Conservation (phyloP, 148 eudicot genomes). For the Rhododendron simsii region DNA sequence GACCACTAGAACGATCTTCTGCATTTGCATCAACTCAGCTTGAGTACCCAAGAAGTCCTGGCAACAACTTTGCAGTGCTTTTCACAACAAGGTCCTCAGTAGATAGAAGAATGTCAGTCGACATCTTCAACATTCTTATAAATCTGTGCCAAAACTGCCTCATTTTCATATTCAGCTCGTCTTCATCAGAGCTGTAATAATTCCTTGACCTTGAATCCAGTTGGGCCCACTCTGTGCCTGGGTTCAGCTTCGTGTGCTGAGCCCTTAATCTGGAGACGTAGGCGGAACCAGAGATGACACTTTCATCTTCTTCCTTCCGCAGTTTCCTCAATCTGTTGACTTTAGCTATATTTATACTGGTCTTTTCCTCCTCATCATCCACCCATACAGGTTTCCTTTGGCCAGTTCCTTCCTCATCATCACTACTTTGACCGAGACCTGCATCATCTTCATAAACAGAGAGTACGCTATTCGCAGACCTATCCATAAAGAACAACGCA, state of each 20-base stretch:
- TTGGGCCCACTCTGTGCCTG: conserved; percentile 81
- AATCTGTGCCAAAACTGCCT: conserved; percentile 31
- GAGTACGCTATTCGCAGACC: conserved; percentile 34
- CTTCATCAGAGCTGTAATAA: conserved; percentile 65
- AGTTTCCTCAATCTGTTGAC: conserved; percentile 76
- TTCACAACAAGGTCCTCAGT: conserved; percentile 77
- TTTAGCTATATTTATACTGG: conserved; percentile 56
- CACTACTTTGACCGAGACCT: conserved; percentile 16
- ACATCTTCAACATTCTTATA: conserved; percentile 28
- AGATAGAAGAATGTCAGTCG: conserved; percentile 48
- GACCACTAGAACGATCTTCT: conserved; percentile 55
- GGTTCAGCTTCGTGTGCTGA: conserved; percentile 74
- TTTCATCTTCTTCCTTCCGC: conserved; percentile 84
- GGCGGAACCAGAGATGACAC: conserved; percentile 57
- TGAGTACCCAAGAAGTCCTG: conserved; percentile 72
- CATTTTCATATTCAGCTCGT: conserved; percentile 56
- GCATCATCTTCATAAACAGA: conserved; percentile 48
- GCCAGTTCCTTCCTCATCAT: conserved; percentile 28
- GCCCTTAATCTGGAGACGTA: conserved; percentile 84
- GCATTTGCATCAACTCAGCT: conserved; percentile 65
- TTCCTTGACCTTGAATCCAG: conserved; percentile 35
- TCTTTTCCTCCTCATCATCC: conserved; percentile 77
- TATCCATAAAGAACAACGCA: conserved; percentile 54
- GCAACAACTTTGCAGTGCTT: conserved; percentile 53
- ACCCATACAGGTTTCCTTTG: conserved; percentile 79